A percentile compares a stretch with the other conserved stretches of the same genome.
Conservation (phyloP, 306 rosid genomes). For the Cicer chorassanicum region DNA sequence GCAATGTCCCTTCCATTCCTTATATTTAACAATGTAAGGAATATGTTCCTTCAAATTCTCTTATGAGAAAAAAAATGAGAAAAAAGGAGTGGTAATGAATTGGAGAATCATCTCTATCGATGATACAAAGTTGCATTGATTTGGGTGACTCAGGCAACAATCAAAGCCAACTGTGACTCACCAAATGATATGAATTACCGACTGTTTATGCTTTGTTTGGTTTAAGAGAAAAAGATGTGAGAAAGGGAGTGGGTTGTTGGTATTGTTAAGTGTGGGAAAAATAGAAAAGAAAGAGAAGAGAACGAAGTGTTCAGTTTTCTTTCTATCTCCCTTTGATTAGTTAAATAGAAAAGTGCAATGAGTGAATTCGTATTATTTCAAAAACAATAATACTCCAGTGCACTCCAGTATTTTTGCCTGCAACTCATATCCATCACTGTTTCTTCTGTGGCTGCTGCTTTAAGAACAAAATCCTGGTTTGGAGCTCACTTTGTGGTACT, state of each 20-base stretch:
- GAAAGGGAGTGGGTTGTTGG: constrained; percentile 7
- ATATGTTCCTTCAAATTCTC: too few species aligned
- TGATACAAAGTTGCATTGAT: constrained; percentile 7
- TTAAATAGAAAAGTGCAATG: neutral
- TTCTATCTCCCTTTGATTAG: neutral
- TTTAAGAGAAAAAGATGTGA: neutral
- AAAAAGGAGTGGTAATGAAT: neutral
- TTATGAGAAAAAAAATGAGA: neutral
- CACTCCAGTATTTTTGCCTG: neutral
- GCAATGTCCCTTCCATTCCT: too few species aligned
- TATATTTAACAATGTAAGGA: too few species aligned
- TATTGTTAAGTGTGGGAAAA: neutral
- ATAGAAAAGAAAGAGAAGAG: constrained; percentile 1
- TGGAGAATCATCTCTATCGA: neutral
- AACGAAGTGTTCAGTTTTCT: neutral
- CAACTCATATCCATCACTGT: neutral
- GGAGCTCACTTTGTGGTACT: neutral
- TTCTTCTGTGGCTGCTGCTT: neutral
- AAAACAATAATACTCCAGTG: neutral
- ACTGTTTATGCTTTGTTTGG: neutral
- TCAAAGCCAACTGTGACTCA: constrained; percentile 11
- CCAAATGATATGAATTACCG: neutral
- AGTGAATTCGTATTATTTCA: neutral
- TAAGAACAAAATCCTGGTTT: neutral
- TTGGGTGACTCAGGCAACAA: neutral